Conservation (phyloP, 2,329 filamentous ascomycete genomes). For the Trichoderma harzianum region DNA sequence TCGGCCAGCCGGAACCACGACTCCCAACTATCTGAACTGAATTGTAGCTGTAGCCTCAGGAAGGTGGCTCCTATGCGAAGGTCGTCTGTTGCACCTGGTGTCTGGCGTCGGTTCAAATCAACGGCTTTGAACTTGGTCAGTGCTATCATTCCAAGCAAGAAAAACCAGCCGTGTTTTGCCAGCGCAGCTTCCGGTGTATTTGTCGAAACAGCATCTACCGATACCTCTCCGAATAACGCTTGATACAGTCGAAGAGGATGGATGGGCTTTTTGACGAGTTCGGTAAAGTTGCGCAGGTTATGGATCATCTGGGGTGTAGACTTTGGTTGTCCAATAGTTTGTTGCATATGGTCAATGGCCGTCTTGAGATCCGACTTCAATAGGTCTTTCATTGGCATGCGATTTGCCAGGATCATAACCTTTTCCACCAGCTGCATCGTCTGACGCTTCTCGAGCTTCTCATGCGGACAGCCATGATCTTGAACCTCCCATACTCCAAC, state of each 20-base stretch:
- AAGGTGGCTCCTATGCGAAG: slow-evolving; percentile 78
- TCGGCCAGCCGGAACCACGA: slow-evolving; percentile 87
- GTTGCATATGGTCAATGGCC: slow-evolving; percentile 90
- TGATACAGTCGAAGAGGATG: slow-evolving; percentile 77
- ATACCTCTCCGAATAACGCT: slow-evolving; percentile 74
- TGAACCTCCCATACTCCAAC: slow-evolving; percentile 62
- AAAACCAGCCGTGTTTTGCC: slow-evolving; percentile 86
- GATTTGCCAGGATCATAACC: slow-evolving; percentile 74
- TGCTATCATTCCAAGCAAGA: slow-evolving; percentile 82
- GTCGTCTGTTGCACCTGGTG: slow-evolving; percentile 76
- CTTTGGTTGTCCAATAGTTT: slow-evolving; percentile 76
- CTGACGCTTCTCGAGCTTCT: slow-evolving; percentile 75
- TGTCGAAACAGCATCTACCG: slow-evolving; percentile 68
- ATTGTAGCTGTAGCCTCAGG: slow-evolving; percentile 77
- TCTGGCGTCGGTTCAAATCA: slow-evolving; percentile 70
- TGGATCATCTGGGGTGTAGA: slow-evolving; percentile 77
- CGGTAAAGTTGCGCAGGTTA: slow-evolving; percentile 78
- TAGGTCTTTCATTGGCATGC: slow-evolving; percentile 85
- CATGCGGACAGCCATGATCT: slow-evolving; percentile 76
- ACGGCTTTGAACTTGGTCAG: slow-evolving; percentile 76
- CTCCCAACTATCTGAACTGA: slow-evolving; percentile 79
- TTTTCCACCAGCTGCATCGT: slow-evolving; percentile 81
- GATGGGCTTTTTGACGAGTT: slow-evolving; percentile 78
- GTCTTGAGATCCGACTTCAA: slow-evolving; percentile 86
- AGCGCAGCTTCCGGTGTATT: slow-evolving; percentile 66